A percentile compares a stretch with the other conserved stretches of the same genome.
phyloP scores from a whole-genome alignment of 345 rosid genomes.

The Litchi chinensis region DNA sequence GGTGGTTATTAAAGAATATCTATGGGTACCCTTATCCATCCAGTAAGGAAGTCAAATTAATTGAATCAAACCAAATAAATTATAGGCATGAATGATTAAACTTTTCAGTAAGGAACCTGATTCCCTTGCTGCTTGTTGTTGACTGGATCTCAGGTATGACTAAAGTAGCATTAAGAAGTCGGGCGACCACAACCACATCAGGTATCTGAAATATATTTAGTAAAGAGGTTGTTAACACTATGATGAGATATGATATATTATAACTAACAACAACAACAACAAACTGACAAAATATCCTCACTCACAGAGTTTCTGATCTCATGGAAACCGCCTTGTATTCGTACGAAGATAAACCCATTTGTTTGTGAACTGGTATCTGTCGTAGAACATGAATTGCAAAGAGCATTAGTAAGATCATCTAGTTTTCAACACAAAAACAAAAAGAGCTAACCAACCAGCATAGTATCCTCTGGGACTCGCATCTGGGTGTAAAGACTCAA shows the following conservation, averaged over 20 bases:
- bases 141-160: constrained; percentile 97
- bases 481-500: constrained; percentile 79
- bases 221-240: constrained; percentile 9
- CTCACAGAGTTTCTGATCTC: constrained; percentile 97
- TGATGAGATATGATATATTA: too few species aligned
- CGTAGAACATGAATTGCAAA: not conserved
- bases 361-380: constrained; percentile 63
- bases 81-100: not conserved
- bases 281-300: constrained; percentile 4
- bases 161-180: constrained; percentile 90
- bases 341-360: constrained; percentile 81
- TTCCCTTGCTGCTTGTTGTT: constrained; percentile 98
- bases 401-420: too few species aligned
- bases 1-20: too few species aligned
- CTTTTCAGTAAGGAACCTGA: constrained; percentile 51
- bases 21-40: too few species aligned
- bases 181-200: constrained; percentile 80
- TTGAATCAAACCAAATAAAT: not conserved
- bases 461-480: constrained; percentile 81
- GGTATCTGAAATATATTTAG: constrained; percentile 50
- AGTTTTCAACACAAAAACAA: too few species aligned
- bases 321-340: constrained; percentile 98
- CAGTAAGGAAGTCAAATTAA: not conserved
- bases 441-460: constrained; percentile 25
- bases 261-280: not conserved